Base-by-base conservation (phyloP, 768 basidiomycete genomes). In the Collybiopsis luxurians region DNA sequence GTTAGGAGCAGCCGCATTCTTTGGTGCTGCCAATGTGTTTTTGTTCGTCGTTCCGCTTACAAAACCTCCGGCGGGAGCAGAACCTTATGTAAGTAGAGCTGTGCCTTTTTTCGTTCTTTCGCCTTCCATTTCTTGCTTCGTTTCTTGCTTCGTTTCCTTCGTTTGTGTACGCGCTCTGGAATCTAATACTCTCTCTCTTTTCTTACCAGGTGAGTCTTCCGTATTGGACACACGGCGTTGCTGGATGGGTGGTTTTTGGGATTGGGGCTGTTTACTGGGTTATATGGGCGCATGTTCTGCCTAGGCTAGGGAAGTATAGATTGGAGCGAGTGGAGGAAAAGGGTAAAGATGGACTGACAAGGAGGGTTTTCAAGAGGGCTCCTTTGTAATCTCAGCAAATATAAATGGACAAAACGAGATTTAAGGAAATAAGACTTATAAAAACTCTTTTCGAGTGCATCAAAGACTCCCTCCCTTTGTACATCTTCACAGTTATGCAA, bases 321-420 rank as follows among this genome's bases (percentile, higher is more conserved):
- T 64, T 75, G 24, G 59, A 61, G 47, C 59, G 71, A 5, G 64
- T 65, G 56, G 67, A 70, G 57, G 65, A 66, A 52, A 43, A 70
- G 6, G 70, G 71, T 24, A 64, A 67, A 55, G 74, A 75, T 61
- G 72, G 73, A 9, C 57, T 73, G 51, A 58, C 58, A 50, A 39
- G 71, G 52, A 57, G 52, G 44, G 59, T 62, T 12, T 64, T 64
- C 30, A 57, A 56, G 9, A 60, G 59, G 56, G 59, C n/a, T n/a
- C n/a, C n/a, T n/a, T n/a, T n/a, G n/a, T n/a, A n/a, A n/a, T n/a
- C n/a, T n/a, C n/a, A n/a, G n/a, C n/a, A n/a, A n/a, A n/a, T n/a
- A n/a, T n/a, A n/a, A n/a, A n/a, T n/a, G n/a, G n/a, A n/a, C n/a
- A n/a, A n/a, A n/a, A n/a, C n/a, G n/a, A n/a, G n/a, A 34, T 34